Evolutionary conservation across 257 asterid genomes (phyloP).

Genomic region (Solanum stenotomum): DNA sequence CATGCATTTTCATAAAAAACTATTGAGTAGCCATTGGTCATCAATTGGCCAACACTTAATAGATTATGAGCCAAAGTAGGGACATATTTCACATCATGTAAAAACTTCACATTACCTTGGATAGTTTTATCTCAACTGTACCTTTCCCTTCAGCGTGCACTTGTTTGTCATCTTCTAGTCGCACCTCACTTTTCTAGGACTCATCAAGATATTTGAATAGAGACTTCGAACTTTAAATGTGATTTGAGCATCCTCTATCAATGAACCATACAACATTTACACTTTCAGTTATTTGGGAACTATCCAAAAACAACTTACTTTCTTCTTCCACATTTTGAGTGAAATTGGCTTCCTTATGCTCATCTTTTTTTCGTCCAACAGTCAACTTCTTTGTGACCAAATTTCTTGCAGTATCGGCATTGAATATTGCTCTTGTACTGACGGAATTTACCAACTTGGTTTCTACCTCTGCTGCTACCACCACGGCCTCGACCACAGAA

Average conservation of each 20-base stretch:
- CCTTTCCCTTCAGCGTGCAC: background rate
- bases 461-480: background rate
- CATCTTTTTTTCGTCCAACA: no score
- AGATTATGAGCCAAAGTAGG: slow-evolving; percentile 1
- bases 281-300: no score
- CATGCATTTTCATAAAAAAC: background rate
- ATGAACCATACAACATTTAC: background rate
- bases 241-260: background rate
- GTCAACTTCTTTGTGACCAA: no score
- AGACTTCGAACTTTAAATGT: background rate
- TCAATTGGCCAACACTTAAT: slow-evolving; percentile 3
- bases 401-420: no score
- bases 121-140: background rate
- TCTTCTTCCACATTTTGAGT: no score
- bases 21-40: background rate
- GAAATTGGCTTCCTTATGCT: no score
- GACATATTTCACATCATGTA: background rate
- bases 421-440: background rate
- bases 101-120: background rate
- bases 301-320: no score
- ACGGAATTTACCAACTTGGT: background rate
- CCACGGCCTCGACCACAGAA: background rate
- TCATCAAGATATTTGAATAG: slow-evolving; percentile 2
- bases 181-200: background rate
- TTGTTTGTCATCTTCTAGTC: background rate